Evolutionary conservation across 495 filamentous ascomycete genomes (phyloP).

Genomic region (Penicillium crystallinum): DNA sequence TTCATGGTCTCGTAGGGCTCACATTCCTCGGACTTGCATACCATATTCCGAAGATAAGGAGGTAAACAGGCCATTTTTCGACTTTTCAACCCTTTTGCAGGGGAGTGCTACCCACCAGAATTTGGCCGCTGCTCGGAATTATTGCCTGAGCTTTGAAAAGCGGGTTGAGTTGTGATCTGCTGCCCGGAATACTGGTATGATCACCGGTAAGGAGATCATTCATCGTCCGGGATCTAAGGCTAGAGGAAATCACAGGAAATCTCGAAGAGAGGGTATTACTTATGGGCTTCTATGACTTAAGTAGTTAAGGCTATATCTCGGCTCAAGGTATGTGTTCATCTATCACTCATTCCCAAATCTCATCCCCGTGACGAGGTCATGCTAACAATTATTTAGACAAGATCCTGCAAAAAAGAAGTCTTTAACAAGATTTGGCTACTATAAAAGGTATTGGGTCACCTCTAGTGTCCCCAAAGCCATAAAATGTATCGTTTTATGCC

Average conservation of each 20-base stretch:
- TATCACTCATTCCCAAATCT: background rate
- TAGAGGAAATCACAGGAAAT: background rate
- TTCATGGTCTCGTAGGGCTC: background rate
- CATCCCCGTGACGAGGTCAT: constrained; percentile 4
- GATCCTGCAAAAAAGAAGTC: background rate
- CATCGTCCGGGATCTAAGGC: background rate
- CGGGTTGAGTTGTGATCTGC: background rate
- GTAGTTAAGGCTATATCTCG: background rate
- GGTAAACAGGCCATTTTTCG: background rate
- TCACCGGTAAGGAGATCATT: background rate
- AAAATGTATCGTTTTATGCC: constrained; percentile 12
- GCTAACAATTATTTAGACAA: constrained; percentile 3
- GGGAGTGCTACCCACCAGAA: background rate
- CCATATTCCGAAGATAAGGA: background rate
- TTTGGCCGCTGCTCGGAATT: too few relatives aligned
- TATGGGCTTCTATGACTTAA: background rate
- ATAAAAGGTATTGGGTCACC: background rate
- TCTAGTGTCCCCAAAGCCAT: background rate
- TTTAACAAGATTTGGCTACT: background rate
- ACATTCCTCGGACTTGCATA: constrained; percentile 4
- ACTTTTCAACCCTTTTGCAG: background rate
- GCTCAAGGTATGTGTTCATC: background rate
- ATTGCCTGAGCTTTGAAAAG: background rate
- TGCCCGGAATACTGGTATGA: constrained; percentile 2
- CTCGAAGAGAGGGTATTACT: background rate